phyloP scores from a whole-genome alignment of 345 rosid species.

The Capsella bursapastoris region DNA sequence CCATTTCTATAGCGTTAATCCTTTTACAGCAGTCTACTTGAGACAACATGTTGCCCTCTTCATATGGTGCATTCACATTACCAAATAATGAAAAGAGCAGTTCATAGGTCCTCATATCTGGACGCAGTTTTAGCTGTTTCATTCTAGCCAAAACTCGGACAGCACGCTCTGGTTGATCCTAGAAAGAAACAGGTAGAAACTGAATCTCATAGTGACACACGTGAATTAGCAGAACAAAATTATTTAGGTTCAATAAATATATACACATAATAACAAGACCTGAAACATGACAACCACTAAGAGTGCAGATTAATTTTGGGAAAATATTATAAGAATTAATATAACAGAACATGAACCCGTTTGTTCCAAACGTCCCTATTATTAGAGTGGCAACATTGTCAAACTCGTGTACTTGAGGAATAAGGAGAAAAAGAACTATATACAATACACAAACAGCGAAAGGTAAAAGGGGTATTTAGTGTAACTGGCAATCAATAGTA shows the following conservation, averaged over 20 bases:
- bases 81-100: conserved; percentile 78
- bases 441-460: background rate
- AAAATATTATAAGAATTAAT: background rate
- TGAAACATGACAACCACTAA: conserved; percentile 11
- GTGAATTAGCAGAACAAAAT: conserved; percentile 7
- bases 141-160: conserved; percentile 67
- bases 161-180: conserved; percentile 87
- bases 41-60: conserved; percentile 62
- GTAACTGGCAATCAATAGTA: conserved; percentile 20
- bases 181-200: conserved; percentile 41
- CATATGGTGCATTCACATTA: conserved; percentile 74
- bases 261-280: conserved; percentile 17
- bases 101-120: conserved; percentile 69
- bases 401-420: conserved; percentile 15
- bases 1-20: conserved; percentile 69
- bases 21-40: conserved; percentile 64
- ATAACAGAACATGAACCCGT: conserved; percentile 7
- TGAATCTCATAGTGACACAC: conserved; percentile 15
- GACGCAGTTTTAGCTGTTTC: conserved; percentile 61
- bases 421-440: background rate
- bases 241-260: conserved; percentile 8
- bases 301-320: conserved; percentile 7
- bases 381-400: conserved; percentile 11
- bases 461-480: background rate
- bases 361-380: background rate